phyloP scores from a whole-genome alignment of 2,329 filamentous ascomycete genomes.

The Fusarium sp. region DNA sequence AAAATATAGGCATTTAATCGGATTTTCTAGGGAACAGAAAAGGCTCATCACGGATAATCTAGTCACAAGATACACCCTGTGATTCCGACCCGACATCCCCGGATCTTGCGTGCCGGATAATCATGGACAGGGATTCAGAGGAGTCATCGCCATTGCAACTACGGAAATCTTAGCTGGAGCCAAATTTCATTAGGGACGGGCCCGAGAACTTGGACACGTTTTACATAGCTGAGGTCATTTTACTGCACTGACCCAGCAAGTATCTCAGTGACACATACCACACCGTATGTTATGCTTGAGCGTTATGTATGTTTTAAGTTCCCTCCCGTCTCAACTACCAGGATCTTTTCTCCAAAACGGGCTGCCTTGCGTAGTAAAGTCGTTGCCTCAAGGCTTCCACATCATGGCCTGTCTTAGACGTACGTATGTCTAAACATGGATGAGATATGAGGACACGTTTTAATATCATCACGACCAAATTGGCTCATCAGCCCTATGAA shows the following conservation, averaged over 20 bases:
- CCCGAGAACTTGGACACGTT: not conserved
- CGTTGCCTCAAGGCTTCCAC: constrained; percentile 33
- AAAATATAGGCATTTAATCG: not conserved
- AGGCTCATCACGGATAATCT: constrained; percentile 4
- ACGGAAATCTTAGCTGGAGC: not conserved
- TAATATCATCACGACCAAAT: not conserved
- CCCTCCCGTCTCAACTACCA: not conserved
- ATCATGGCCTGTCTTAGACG: not conserved
- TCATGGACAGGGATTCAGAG: constrained; percentile 15
- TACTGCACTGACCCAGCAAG: not conserved
- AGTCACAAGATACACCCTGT: not conserved
- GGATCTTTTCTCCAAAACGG: constrained; percentile 5
- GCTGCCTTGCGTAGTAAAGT: constrained; percentile 19
- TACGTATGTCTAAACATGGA: constrained; percentile 2
- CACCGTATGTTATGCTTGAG: constrained; percentile 12
- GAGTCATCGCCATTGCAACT: constrained; percentile 16
- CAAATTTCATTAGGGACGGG: not conserved
- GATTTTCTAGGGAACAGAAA: not conserved
- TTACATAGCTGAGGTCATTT: not conserved
- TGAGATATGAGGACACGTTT: constrained; percentile 7
- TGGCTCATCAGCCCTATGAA: constrained; percentile 18
- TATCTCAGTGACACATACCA: not conserved
- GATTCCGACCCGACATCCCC: constrained; percentile 8
- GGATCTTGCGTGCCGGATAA: constrained; percentile 31
- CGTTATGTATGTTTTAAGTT: constrained; percentile 14